Percentiles rank a stretch among this genome's conserved stretches.
Evolutionary conservation across 352 stramenopile species (phyloP).

Genomic region (Globisporangium nodosum): DNA sequence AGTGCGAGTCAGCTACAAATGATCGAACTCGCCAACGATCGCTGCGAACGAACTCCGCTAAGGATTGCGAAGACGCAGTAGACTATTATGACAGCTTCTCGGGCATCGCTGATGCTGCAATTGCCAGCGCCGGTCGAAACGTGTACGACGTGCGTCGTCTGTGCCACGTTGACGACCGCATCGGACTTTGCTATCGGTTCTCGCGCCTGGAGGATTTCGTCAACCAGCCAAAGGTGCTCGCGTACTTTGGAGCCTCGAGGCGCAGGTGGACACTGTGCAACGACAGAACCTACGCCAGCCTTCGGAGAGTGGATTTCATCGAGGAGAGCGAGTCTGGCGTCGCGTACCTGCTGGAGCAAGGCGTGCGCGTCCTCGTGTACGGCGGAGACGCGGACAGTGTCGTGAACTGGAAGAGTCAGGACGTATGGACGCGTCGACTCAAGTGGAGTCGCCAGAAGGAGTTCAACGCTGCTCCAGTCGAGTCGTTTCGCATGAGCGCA

Average conservation of each 20-base stretch:
- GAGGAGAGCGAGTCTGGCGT: conserved; percentile 55
- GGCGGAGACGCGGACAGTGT: conserved; percentile 63
- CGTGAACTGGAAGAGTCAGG: conserved; percentile 64
- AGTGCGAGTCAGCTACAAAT: conserved; percentile 6
- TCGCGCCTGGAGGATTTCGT: conserved; percentile 49
- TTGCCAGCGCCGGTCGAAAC: conserved; percentile 34
- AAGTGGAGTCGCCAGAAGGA: conserved; percentile 28
- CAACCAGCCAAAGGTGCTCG: conserved; percentile 29
- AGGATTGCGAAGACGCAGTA: conserved; percentile 21
- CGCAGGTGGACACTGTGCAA: conserved; percentile 48
- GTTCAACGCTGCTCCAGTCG: conserved; percentile 22
- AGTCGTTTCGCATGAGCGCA: conserved; percentile 17
- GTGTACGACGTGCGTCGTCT: conserved; percentile 60
- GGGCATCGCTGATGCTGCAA: conserved; percentile 4
- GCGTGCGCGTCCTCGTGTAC: conserved; percentile 73
- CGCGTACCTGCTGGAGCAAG: conserved; percentile 33
- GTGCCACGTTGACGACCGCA: conserved; percentile 41
- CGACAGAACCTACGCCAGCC: conserved; percentile 6
- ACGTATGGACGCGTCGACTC: conserved; percentile 53
- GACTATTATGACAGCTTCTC: conserved; percentile 15
- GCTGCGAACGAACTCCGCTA: not conserved
- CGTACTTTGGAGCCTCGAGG: conserved; percentile 36
- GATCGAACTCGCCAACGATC: not conserved
- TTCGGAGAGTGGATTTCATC: conserved; percentile 35
- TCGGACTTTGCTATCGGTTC: conserved; percentile 66